A percentile compares a stretch with the other conserved stretches of the same genome.
Conservation (phyloP, 129 eudicot genomes). For the Helianthus annuus region HanXRQr2.0-SUNRISE NC_035438.2:9048577-9049076, state of each 20-base stretch:
- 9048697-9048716: constrained; percentile 18
- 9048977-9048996: no score
- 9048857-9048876: no score
- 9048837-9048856: no score
- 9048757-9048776: neutral
- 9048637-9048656: constrained; percentile 11
- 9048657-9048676: neutral
- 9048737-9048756: neutral
- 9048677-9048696: constrained; percentile 12
- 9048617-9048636: constrained; percentile 17
- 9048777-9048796: neutral
- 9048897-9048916: no score
- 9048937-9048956: no score
- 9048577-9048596: constrained; percentile 26
- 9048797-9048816: neutral
- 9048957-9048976: no score
- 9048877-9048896: no score
- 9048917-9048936: no score
- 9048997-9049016: no score
- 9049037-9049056: no score
- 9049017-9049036: no score
- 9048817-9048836: neutral
- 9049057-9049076: no score
- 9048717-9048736: neutral
- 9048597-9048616: constrained; percentile 16